These are phyloP conservation scores for Fusarium algeriense DNA, from an alignment of 2,329 filamentous ascomycete genomes.

Conservation along the genomic window DNA sequence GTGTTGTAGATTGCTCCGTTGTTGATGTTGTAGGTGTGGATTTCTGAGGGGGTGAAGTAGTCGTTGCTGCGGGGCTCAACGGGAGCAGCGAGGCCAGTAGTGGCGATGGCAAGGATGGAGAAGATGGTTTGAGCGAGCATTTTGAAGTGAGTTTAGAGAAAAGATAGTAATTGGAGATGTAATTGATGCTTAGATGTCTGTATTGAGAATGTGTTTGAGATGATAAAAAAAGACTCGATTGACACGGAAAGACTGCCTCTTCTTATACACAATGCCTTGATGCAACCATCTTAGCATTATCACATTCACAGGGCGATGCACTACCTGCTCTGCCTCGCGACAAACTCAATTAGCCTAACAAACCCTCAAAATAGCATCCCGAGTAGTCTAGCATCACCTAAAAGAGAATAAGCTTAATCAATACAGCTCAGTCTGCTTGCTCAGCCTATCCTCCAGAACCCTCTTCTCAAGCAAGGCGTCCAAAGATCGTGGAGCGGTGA, in stretches of 20 bases:
- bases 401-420: not conserved
- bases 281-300: not conserved
- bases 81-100: constrained; percentile 3
- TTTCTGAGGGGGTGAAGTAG: not conserved
- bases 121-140: constrained; percentile 3
- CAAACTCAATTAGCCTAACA: not conserved
- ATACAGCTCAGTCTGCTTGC: not conserved
- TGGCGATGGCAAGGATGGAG: not conserved
- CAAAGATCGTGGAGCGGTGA: not conserved
- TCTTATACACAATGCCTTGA: constrained; percentile 2
- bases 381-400: not conserved
- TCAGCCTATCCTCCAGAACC: not conserved
- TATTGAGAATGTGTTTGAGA: not conserved
- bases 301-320: not conserved
- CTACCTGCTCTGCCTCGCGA: not conserved
- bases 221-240: not conserved
- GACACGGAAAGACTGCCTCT: not conserved
- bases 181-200: not conserved
- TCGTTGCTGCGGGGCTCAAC: not conserved
- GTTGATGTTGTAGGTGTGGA: constrained; percentile 4
- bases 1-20: constrained; percentile 4
- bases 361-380: not conserved
- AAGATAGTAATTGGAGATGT: not conserved
- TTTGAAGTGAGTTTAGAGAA: not conserved
- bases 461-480: not conserved